Percentiles rank a stretch among this genome's conserved stretches.
Evolutionary conservation across 2,329 filamentous ascomycete species (phyloP).

Genomic region (Eurotiales sp.): DNA sequence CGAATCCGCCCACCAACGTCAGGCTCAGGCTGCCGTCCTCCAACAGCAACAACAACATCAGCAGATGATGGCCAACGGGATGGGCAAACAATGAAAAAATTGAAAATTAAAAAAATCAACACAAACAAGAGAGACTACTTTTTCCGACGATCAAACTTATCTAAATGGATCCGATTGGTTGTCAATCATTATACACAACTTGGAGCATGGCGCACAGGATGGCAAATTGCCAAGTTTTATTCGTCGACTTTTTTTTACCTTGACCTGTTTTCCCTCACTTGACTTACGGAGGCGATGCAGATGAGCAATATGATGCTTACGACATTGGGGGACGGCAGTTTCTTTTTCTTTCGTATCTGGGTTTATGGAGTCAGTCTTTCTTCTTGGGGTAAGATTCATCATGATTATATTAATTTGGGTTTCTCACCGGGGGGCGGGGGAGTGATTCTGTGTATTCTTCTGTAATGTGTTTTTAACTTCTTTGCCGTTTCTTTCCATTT

Average conservation of each 20-base stretch:
- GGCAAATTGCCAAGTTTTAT: background rate
- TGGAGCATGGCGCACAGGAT: background rate
- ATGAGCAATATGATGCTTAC: constrained; percentile 7
- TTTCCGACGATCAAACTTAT: constrained; percentile 5
- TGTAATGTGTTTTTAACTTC: background rate
- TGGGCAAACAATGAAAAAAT: constrained; percentile 31
- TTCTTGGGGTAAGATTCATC: constrained; percentile 12
- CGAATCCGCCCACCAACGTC: constrained; percentile 27
- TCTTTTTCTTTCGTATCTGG: constrained; percentile 7
- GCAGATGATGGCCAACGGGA: constrained; percentile 41
- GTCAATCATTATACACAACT: constrained; percentile 3
- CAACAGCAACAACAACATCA: constrained; percentile 31
- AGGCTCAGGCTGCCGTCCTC: constrained; percentile 8
- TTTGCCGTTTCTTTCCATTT: too few relatives aligned
- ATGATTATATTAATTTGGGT: background rate
- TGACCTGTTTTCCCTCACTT: background rate
- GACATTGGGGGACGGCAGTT: constrained; percentile 4
- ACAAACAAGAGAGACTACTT: background rate
- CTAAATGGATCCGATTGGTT: background rate
- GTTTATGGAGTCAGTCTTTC: constrained; percentile 16
- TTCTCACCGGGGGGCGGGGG: background rate
- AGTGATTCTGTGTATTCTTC: background rate
- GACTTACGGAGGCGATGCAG: background rate
- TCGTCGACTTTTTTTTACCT: constrained; percentile 15
- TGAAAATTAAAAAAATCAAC: too few relatives aligned